Evolutionary conservation across 257 asterid genomes (phyloP).

Genomic region (Gentiana straminea): DNA sequence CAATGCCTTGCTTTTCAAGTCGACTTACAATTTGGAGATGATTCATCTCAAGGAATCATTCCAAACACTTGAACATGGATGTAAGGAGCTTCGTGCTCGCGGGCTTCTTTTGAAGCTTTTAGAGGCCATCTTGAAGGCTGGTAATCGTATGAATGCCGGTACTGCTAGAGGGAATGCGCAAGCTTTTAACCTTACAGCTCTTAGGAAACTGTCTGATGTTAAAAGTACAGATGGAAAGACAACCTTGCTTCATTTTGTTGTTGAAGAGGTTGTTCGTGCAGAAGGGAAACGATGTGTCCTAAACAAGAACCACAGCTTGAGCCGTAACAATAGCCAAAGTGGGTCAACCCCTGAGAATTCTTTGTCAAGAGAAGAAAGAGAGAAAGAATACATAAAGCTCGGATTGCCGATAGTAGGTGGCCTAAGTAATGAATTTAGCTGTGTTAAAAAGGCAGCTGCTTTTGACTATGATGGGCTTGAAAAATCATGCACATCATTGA

Average conservation of each 20-base stretch:
- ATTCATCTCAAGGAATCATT: constrained; percentile 36
- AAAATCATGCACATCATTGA: constrained; percentile 28
- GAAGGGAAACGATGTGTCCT: constrained; percentile 80
- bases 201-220: constrained; percentile 70
- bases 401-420: constrained; percentile 85
- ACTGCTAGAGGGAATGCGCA: constrained; percentile 86
- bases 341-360: constrained; percentile 16
- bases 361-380: constrained; percentile 38
- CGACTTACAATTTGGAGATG: constrained; percentile 43
- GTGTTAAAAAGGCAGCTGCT: constrained; percentile 59
- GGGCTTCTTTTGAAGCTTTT: constrained; percentile 82
- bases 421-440: constrained; percentile 55
- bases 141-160: constrained; percentile 79
- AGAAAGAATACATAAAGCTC: constrained; percentile 68
- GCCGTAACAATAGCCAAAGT: constrained; percentile 24
- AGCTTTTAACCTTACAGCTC: constrained; percentile 72
- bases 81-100: constrained; percentile 63
- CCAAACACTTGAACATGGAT: constrained; percentile 47
- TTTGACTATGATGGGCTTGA: constrained; percentile 42
- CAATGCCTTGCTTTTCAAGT: constrained; percentile 60
- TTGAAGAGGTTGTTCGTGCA: constrained; percentile 79
- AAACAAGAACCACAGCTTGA: constrained; percentile 37
- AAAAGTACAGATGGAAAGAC: constrained; percentile 85
- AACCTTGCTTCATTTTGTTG: constrained; percentile 75
- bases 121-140: constrained; percentile 85